Conservation (phyloP, 352 stramenopile species). For the Phytophthora syringae region DNA sequence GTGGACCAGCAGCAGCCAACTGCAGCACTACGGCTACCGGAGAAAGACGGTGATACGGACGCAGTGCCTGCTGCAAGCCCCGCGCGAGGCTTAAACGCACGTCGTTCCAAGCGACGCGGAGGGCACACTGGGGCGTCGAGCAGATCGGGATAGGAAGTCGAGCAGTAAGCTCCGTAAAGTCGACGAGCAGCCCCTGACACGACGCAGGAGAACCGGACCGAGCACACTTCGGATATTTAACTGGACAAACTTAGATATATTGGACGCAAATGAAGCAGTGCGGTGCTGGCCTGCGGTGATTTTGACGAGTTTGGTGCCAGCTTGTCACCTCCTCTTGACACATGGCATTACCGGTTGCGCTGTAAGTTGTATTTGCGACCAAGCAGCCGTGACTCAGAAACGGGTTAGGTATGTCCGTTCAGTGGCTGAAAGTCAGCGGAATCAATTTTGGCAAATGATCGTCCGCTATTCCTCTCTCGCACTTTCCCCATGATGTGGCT, state of each 20-base stretch:
- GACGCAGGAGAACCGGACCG: constrained; percentile 2
- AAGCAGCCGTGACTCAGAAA: constrained; percentile 14
- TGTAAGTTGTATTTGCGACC: too few relatives aligned
- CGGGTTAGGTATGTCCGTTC: not conserved
- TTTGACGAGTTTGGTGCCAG: constrained; percentile 9
- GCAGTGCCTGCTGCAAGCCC: constrained; percentile 15
- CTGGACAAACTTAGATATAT: constrained; percentile 24
- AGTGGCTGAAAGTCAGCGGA: not conserved
- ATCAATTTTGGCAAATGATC: not conserved
- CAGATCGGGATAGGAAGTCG: not conserved
- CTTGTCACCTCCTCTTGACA: constrained; percentile 10
- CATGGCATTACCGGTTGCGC: too few relatives aligned
- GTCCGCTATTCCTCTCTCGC: constrained; percentile 3
- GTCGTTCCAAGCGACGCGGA: not conserved
- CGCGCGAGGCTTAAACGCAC: constrained; percentile 12
- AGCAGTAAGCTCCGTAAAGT: not conserved
- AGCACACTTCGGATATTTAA: constrained; percentile 39
- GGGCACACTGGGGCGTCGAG: not conserved
- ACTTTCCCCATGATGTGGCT: constrained; percentile 23
- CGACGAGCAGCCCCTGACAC: not conserved
- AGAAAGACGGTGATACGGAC: constrained; percentile 10
- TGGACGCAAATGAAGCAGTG: constrained; percentile 9
- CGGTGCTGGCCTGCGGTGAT: not conserved
- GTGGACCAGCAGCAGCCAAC: constrained; percentile 11
- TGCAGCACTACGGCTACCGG: constrained; percentile 13